phyloP scores from a whole-genome alignment of 192 early-diverging fungal species.

The Phlyctochytrium bullatum region DNA sequence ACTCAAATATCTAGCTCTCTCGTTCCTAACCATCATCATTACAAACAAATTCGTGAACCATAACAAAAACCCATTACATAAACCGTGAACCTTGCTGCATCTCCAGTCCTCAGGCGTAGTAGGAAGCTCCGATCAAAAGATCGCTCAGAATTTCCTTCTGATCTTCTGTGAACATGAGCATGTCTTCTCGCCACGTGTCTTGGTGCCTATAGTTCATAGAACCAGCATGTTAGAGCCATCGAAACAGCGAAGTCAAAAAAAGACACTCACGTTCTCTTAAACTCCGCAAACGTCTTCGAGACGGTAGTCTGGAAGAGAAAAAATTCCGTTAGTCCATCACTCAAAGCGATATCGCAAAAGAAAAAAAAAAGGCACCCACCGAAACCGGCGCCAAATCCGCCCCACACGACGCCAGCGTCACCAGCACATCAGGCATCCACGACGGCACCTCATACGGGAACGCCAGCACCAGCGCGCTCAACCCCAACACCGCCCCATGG shows the following conservation, averaged over 20 bases:
- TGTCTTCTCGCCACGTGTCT: conserved; percentile 92
- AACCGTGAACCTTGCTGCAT: too few species aligned
- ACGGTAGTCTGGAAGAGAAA: too few species aligned
- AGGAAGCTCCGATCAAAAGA: conserved; percentile 62
- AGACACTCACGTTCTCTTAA: conserved; percentile 91
- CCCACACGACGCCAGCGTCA: conserved; percentile 70
- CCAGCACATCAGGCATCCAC: conserved; percentile 87
- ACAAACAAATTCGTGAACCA: too few species aligned
- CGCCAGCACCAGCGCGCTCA: conserved; percentile 82
- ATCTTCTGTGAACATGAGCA: conserved; percentile 67
- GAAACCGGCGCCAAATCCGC: conserved; percentile 80
- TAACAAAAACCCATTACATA: too few species aligned
- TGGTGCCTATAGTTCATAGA: too few species aligned
- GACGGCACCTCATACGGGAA: conserved; percentile 92
- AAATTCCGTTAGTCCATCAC: too few species aligned
- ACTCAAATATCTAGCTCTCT: too few species aligned
- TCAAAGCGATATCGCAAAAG: too few species aligned
- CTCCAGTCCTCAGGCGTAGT: conserved; percentile 51
- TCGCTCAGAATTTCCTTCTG: conserved; percentile 81
- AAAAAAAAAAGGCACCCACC: too few species aligned
- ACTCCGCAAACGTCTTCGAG: conserved; percentile 86
- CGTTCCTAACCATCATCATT: too few species aligned
- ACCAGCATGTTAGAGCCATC: too few species aligned
- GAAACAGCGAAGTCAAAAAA: too few species aligned
- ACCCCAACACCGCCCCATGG: conserved; percentile 87